phyloP scores from a whole-genome alignment of 805 yeast species.

The Candida sanyiensis region DNA sequence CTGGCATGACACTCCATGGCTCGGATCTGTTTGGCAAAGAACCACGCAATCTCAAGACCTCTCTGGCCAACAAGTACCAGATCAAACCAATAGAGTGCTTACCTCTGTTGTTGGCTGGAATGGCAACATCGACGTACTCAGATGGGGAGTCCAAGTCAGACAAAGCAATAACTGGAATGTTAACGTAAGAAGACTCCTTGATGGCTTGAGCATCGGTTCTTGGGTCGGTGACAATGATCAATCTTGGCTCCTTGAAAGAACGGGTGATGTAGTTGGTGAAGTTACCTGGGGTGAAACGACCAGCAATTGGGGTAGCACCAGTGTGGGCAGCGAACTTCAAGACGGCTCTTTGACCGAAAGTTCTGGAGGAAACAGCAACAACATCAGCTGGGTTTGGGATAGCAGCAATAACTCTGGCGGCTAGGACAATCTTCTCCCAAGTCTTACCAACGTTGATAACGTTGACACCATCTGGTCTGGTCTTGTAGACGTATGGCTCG shows the following conservation, averaged over 20 bases:
- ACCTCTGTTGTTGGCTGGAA: slow-evolving; percentile 99
- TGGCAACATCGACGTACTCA: slow-evolving; percentile 98
- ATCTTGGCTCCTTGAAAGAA: slow-evolving; percentile 99
- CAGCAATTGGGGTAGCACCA: slow-evolving; percentile 99
- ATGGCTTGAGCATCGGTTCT: slow-evolving; percentile 99
- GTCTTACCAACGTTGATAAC: slow-evolving; percentile 98
- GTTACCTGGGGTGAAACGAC: slow-evolving; percentile 99
- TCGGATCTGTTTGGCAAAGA: slow-evolving; percentile 92
- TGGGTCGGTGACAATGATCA: slow-evolving; percentile 98
- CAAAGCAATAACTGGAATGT: slow-evolving; percentile 99
- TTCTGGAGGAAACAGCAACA: slow-evolving; percentile 98
- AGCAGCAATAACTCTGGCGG: slow-evolving; percentile 99
- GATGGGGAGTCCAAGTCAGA: slow-evolving; percentile 98
- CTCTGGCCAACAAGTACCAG: slow-evolving; percentile 99
- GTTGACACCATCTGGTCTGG: slow-evolving; percentile 99
- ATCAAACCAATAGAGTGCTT: slow-evolving; percentile 98
- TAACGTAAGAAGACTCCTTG: slow-evolving; percentile 99
- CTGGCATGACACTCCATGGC: slow-evolving; percentile 99
- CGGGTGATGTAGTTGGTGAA: slow-evolving; percentile 99
- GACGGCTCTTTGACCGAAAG: slow-evolving; percentile 99
- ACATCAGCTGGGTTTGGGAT: slow-evolving; percentile 98
- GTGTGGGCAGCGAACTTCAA: slow-evolving; percentile 99
- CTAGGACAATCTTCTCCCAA: slow-evolving; percentile 99
- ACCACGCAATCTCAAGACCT: slow-evolving; percentile 98
- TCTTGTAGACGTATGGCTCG: slow-evolving; percentile 93